Evolutionary conservation across 768 basidiomycete species (phyloP).

Genomic region (Pisolithus sp.): DNA sequence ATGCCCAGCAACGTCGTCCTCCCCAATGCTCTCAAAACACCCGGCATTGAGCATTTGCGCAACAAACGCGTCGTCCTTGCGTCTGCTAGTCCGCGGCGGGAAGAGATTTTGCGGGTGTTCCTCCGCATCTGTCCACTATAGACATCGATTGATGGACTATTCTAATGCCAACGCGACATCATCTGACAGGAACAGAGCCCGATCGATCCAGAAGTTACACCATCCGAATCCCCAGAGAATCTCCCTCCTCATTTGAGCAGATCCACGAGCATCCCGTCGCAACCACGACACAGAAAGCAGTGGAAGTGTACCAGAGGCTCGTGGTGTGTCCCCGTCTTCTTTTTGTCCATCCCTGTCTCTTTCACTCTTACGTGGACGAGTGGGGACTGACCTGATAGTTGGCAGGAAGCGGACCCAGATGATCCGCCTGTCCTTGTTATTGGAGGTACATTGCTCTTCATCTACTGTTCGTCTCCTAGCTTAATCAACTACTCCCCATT

Average conservation of each 20-base stretch:
- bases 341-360: too few species aligned
- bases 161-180: neutral
- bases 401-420: constrained; percentile 48
- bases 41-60: constrained; percentile 56
- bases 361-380: too few species aligned
- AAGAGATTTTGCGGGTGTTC: constrained; percentile 68
- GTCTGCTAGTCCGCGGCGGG: constrained; percentile 79
- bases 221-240: constrained; percentile 78
- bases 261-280: constrained; percentile 70
- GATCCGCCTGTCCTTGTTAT: constrained; percentile 78
- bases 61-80: constrained; percentile 81
- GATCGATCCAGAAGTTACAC: constrained; percentile 64
- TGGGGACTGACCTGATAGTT: too few species aligned
- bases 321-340: constrained; percentile 38
- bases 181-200: constrained; percentile 32
- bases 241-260: constrained; percentile 64
- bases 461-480: neutral
- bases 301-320: constrained; percentile 81
- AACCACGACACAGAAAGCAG: constrained; percentile 73
- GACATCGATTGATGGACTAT: too few species aligned
- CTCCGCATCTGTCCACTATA: too few species aligned
- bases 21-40: constrained; percentile 56
- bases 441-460: constrained; percentile 37
- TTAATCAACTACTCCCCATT: neutral
- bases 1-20: constrained; percentile 45